These are phyloP conservation scores for Penicillium silybi DNA, from an alignment of 495 filamentous ascomycete genomes.

Conservation along the genomic window DNA sequence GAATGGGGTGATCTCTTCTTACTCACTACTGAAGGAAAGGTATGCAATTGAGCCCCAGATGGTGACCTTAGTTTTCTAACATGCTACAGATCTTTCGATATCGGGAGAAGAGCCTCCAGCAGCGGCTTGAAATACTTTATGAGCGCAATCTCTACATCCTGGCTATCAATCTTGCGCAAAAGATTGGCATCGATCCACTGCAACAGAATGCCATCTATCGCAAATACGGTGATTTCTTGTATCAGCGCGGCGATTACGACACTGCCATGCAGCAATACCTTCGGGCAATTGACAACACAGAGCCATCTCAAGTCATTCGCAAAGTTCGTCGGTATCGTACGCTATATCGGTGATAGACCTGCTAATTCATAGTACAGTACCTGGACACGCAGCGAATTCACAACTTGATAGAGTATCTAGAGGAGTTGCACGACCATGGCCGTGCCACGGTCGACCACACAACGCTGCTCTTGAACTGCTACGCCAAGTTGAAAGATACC, in stretches of 20 bases:
- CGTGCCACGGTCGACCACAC: constrained; percentile 95
- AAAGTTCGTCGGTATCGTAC: constrained; percentile 50
- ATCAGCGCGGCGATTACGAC: constrained; percentile 91
- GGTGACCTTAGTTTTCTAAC: constrained; percentile 6
- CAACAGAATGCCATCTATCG: constrained; percentile 91
- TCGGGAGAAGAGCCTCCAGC: constrained; percentile 84
- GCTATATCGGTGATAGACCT: background rate
- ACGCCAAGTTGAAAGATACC: constrained; percentile 95
- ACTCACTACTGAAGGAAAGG: constrained; percentile 85
- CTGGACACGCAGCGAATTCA: constrained; percentile 95
- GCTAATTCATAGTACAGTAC: constrained; percentile 52
- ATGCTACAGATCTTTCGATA: constrained; percentile 70
- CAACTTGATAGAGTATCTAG: constrained; percentile 95
- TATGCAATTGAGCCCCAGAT: constrained; percentile 27
- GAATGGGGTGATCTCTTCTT: constrained; percentile 92
- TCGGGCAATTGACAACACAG: constrained; percentile 90
- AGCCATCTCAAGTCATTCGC: constrained; percentile 89
- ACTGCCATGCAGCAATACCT: constrained; percentile 98
- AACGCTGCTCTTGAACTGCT: constrained; percentile 91
- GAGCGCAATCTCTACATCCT: constrained; percentile 88
- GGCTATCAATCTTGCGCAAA: constrained; percentile 91
- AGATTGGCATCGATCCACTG: constrained; percentile 66
- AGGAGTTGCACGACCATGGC: constrained; percentile 92
- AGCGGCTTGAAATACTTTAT: constrained; percentile 90
- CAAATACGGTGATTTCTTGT: constrained; percentile 93